Conservation (phyloP, 495 filamentous ascomycete species). For the Margaritispora aquatica region DNA sequence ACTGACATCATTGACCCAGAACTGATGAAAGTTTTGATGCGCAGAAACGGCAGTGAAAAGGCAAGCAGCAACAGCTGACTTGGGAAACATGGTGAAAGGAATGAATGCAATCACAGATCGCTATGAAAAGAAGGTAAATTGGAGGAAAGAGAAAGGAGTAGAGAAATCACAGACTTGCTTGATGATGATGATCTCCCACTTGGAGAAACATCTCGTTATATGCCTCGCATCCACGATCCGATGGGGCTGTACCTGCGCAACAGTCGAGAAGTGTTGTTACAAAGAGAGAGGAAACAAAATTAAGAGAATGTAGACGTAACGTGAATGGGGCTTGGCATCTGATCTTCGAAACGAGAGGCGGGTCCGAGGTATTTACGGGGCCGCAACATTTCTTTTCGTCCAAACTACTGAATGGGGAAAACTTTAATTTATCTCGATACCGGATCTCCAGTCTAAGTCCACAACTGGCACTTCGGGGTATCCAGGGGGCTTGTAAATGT, state of each 20-base stretch:
- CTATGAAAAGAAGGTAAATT: constrained; percentile 14
- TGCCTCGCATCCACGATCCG: neutral
- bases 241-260: neutral
- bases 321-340: neutral
- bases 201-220: neutral
- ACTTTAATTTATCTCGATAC: neutral
- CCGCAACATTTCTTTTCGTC: neutral
- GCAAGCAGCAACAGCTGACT: constrained; percentile 8
- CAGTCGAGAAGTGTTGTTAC: neutral
- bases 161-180: constrained; percentile 2
- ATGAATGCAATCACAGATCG: constrained; percentile 8
- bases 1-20: constrained; percentile 31
- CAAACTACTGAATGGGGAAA: neutral
- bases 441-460: neutral
- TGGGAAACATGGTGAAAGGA: constrained; percentile 12
- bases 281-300: neutral
- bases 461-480: neutral
- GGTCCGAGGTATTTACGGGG: neutral
- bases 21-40: constrained; percentile 34
- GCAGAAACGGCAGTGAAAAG: constrained; percentile 25
- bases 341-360: neutral
- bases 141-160: constrained; percentile 23
- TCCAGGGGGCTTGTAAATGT: neutral
- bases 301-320: neutral
- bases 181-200: neutral